Conservation (phyloP, 164 flowering plant species). For the Piper longum region DNA sequence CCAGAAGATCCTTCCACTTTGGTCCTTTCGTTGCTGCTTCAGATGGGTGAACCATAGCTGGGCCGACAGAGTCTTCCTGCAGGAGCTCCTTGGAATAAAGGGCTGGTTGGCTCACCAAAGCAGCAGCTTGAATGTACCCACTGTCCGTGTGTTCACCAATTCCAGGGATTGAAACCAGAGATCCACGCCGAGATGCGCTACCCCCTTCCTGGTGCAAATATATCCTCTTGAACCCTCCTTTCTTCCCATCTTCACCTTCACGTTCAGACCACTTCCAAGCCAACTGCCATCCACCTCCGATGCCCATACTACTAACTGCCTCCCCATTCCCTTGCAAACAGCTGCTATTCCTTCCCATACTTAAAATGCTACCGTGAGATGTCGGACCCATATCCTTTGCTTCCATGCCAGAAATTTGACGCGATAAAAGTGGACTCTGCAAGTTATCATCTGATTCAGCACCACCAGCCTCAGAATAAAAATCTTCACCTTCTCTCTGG, state of each 20-base stretch:
- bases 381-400: conserved; percentile 26
- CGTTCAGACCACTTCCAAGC: conserved; percentile 41
- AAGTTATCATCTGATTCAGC: conserved; percentile 36
- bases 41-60: conserved; percentile 45
- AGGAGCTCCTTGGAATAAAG: conserved; percentile 35
- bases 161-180: conserved; percentile 39
- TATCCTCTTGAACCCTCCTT: conserved; percentile 42
- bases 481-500: conserved; percentile 31
- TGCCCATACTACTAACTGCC: conserved; percentile 27
- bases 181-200: conserved; percentile 33
- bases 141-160: conserved; percentile 20
- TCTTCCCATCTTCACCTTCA: conserved; percentile 38
- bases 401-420: conserved; percentile 34
- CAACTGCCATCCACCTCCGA: conserved; percentile 61
- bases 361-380: conserved; percentile 29
- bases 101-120: conserved; percentile 44
- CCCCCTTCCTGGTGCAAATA: conserved; percentile 40
- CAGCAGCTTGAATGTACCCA: conserved; percentile 39
- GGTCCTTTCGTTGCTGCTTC: conserved; percentile 26
- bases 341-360: conserved; percentile 30
- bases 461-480: conserved; percentile 23
- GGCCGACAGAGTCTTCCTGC: conserved; percentile 35
- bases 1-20: conserved; percentile 31
- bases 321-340: conserved; percentile 30
- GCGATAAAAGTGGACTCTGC: conserved; percentile 39